Evolutionary conservation across 1,139 yeast species (phyloP), one percentile per base, ranked within the genome.

Genomic region (Blastobotrys persicus): DNA sequence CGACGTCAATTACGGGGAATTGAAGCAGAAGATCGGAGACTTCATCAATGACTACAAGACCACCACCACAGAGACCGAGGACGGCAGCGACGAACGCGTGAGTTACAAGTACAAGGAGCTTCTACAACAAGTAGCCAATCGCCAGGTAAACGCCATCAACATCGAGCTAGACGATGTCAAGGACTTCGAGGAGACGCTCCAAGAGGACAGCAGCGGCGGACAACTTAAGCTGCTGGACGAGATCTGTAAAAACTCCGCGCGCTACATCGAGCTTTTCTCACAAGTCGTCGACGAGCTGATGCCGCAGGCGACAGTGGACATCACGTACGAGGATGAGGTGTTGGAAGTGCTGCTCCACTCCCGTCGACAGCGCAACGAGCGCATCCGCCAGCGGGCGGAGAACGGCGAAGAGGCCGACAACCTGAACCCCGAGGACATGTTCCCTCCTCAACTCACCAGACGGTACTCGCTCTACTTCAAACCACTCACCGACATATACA

Each of bases 311-410:
- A 83, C 94, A 2, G 76, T 75, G 49, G 92, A 88, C 57, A 75
- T 91, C 47, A 73, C 83, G 44, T 88, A 86, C 67, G 82, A 83
- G 59, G 97, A 89, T 65, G 96, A 88, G 59, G 98, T 92, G 9
- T 73, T 94, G 59, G 98, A 94, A 64, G 95, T 92, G 51, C 88
- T 94, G 52, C 75, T 91, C 58, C 91, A 88, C 62, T 98, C 92
- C 71, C 79, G 99, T 66, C 81, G 79, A 60, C 78, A 87, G 65
- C 79, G 96, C 61, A 92, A 92, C 66, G 80, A 80, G 59, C 77
- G 91, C 54, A 74, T 83, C 42, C 81, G 81, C 55, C 83, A 79
- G 56, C 23, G 41, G 18, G 12, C 19, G n/a, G 95, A 87, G 59
- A 78, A 79, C 51, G 74, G 77, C 47, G 86, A 81, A 52, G 57